Evolutionary conservation across 305 asterid genomes (phyloP).

Genomic region (Fraxinus latifolia): DNA sequence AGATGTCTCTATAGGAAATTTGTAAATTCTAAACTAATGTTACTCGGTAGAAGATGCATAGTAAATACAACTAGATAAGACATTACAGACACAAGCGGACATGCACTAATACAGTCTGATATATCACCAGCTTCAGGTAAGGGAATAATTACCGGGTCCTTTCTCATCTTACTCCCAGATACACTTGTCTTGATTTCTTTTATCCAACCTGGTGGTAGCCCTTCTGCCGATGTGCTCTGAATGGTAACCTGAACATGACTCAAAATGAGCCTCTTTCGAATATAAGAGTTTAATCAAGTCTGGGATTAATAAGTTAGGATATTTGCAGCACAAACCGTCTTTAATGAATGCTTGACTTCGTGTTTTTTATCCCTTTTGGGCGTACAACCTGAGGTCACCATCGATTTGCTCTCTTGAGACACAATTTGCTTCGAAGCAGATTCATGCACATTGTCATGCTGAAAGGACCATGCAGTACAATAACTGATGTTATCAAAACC

Average conservation of each 20-base stretch:
- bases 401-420: neutral
- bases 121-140: neutral
- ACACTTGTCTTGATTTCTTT: slow-evolving; percentile 33
- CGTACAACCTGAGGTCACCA: slow-evolving; percentile 3
- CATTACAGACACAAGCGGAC: neutral
- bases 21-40: neutral
- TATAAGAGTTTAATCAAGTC: slow-evolving; percentile 4
- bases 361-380: neutral
- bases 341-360: neutral
- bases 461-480: neutral
- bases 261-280: neutral
- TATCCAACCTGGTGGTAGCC: slow-evolving; percentile 41
- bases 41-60: neutral
- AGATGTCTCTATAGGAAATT: neutral
- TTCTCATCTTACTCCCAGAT: slow-evolving; percentile 10
- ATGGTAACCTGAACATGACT: slow-evolving; percentile 29
- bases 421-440: neutral
- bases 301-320: neutral
- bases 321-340: slow-evolving; percentile 5
- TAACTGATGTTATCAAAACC: neutral
- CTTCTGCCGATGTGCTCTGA: slow-evolving; percentile 25
- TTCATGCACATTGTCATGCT: neutral
- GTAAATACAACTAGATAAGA: neutral
- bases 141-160: slow-evolving; percentile 33
- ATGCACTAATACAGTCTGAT: neutral